These are phyloP conservation scores for Fusarium sp. DNA, from an alignment of 2,329 filamentous ascomycete species.

Conservation along the genomic window DNA sequence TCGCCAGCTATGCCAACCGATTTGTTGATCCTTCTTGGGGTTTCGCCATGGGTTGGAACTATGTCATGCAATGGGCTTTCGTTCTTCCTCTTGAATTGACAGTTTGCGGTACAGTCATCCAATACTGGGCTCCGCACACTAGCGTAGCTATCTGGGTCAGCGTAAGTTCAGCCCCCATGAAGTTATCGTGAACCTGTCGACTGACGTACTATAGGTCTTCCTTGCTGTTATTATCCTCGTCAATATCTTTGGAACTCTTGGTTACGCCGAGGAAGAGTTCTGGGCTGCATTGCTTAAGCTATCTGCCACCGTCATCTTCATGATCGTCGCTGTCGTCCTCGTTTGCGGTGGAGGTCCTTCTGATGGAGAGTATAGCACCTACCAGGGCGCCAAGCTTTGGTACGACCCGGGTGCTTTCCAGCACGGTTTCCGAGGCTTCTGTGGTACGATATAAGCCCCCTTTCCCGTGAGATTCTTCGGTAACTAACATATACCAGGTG, in stretches of 20 bases:
- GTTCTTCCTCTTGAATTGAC: conserved; percentile 61
- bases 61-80: conserved; percentile 57
- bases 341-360: conserved; percentile 69
- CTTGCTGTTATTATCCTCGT: conserved; percentile 61
- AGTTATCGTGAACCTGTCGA: rapidly evolving
- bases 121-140: conserved; percentile 58
- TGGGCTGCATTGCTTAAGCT: conserved; percentile 67
- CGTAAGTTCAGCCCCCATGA: conserved; percentile 16
- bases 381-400: conserved; percentile 63
- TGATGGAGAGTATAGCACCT: conserved; percentile 55
- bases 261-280: conserved; percentile 70
- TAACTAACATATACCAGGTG: conserved; percentile 19
- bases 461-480: rapidly evolving
- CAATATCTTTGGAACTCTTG: conserved; percentile 66
- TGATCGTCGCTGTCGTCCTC: conserved; percentile 69
- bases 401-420: conserved; percentile 67
- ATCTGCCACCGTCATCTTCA: conserved; percentile 68
- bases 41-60: conserved; percentile 60
- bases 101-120: conserved; percentile 60
- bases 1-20: conserved; percentile 57
- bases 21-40: conserved; percentile 66
- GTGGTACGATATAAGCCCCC: conserved; percentile 56
- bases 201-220: conserved; percentile 54
- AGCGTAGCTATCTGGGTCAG: conserved; percentile 65
- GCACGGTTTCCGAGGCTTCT: conserved; percentile 80